Evolutionary conservation across 2,329 filamentous ascomycete genomes (phyloP).

Genomic region (Penicillium sp.): DNA sequence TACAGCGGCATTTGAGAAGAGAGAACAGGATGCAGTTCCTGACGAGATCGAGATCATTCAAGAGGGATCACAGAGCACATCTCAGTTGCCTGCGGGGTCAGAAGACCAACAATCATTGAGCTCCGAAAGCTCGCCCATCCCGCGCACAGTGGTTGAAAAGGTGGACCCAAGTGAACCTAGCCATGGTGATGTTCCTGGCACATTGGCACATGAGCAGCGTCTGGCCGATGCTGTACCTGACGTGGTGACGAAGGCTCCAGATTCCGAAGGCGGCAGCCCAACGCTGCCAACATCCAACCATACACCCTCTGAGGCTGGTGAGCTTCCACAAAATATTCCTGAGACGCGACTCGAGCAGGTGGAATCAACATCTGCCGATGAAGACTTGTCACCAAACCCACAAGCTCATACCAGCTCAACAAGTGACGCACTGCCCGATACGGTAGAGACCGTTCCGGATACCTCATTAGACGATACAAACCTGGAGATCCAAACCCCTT

Average conservation of each 20-base stretch:
- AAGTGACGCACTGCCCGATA: constrained; percentile 47
- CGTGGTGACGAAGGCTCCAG: constrained; percentile 52
- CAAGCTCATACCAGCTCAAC: constrained; percentile 42
- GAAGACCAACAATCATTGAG: constrained; percentile 47
- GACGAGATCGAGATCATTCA: constrained; percentile 62
- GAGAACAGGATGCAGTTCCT: constrained; percentile 60
- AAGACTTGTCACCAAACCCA: constrained; percentile 30
- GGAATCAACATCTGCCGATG: constrained; percentile 40
- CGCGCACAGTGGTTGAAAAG: constrained; percentile 61
- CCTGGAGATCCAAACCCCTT: constrained; percentile 46
- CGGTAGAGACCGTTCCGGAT: constrained; percentile 45
- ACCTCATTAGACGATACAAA: constrained; percentile 50
- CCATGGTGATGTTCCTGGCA: constrained; percentile 63
- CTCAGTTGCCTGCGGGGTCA: constrained; percentile 41
- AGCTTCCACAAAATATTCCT: constrained; percentile 33
- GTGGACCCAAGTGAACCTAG: constrained; percentile 57
- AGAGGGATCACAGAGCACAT: constrained; percentile 43
- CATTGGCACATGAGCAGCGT: constrained; percentile 56
- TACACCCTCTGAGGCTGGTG: constrained; percentile 21
- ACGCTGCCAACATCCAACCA: constrained; percentile 17
- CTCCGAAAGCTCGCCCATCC: constrained; percentile 55
- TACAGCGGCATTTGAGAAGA: constrained; percentile 59
- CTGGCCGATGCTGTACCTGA: constrained; percentile 61
- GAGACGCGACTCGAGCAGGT: constrained; percentile 48
- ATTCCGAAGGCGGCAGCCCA: constrained; percentile 38